Evolutionary conservation across 169 alveolate species (phyloP), one percentile per base, ranked within the genome.

Genomic region (Plasmodium cynomolgi): DNA sequence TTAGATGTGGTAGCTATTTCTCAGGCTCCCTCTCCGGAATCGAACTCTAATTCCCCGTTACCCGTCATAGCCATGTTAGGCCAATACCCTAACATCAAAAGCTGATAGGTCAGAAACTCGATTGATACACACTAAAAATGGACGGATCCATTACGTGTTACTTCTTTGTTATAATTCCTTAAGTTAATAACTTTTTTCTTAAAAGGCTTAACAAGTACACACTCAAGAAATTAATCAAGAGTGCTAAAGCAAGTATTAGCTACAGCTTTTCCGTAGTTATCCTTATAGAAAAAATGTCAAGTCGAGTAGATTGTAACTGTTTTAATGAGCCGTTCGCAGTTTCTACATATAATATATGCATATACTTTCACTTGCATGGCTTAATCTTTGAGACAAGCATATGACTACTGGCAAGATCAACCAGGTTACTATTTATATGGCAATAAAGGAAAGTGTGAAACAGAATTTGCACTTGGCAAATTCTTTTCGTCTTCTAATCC

Each of bases 381-480:
- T 97, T 97, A 97, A 96, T 96, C 98, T 97, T 97, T 97, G 98
- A 98, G 99, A 98, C 99, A 98, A 98, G 99, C 98, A 97, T 97
- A 97, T 97, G 98, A 98, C 98, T 98, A 97, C 99, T 98, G 99
- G 99, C 99, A 98, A 99, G 99, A 98, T 98, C 99, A 98, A 98
- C 99, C 99, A 98, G 99, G 98, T 97, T 97, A 96, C 97, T 97
- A 97, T 95, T n/a, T n/a, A n/a, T n/a, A n/a, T n/a, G n/a, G n/a
- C n/a, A n/a, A n/a, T n/a, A n/a, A n/a, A n/a, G n/a, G n/a, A n/a
- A n/a, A n/a, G n/a, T n/a, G n/a, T n/a, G n/a, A n/a, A n/a, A n/a
- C n/a, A n/a, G n/a, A n/a, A n/a, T n/a, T n/a, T n/a, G n/a, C n/a
- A n/a, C n/a, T n/a, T n/a, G n/a, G n/a, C n/a, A n/a, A n/a, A n/a